phyloP scores from a whole-genome alignment of 495 filamentous ascomycete genomes.

The Lindgomyces ingoldianus region DNA sequence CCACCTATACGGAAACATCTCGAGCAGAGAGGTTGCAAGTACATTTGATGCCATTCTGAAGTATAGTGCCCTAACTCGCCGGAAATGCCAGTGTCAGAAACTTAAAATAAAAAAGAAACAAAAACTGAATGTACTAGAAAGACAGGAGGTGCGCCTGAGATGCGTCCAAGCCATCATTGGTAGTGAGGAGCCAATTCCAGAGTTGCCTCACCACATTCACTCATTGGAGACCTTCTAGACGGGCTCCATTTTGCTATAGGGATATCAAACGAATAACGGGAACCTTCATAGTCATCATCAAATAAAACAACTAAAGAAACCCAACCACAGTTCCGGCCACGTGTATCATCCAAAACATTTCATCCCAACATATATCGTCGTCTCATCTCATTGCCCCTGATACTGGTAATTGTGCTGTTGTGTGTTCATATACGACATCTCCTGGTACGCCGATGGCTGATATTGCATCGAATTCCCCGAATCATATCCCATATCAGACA shows the following conservation, averaged over 20 bases:
- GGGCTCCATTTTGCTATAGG: not conserved
- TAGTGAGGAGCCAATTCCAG: not conserved
- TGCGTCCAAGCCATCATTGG: not conserved
- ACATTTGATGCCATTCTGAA: too few species aligned
- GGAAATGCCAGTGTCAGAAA: too few species aligned
- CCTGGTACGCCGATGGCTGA: slow-evolving; percentile 25
- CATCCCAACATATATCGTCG: slow-evolving; percentile 1
- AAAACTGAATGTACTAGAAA: not conserved
- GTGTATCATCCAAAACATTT: not conserved
- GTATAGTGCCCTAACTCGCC: too few species aligned
- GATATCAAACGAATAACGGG: not conserved
- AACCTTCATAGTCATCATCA: not conserved
- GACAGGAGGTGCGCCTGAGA: slow-evolving; percentile 4
- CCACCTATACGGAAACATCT: too few species aligned
- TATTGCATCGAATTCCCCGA: slow-evolving; percentile 14
- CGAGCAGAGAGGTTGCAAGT: too few species aligned
- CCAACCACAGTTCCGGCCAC: not conserved
- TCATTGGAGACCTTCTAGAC: not conserved
- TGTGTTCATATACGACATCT: slow-evolving; percentile 29
- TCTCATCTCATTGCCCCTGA: slow-evolving; percentile 28
- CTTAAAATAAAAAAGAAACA: not conserved
- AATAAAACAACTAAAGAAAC: slow-evolving; percentile 7
- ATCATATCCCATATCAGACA: slow-evolving; percentile 25
- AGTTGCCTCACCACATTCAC: not conserved
- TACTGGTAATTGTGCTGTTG: slow-evolving; percentile 32